Conservation (phyloP, 2,329 filamentous ascomycete genomes). For the Stagonosporopsis chrysanthemi region DNA sequence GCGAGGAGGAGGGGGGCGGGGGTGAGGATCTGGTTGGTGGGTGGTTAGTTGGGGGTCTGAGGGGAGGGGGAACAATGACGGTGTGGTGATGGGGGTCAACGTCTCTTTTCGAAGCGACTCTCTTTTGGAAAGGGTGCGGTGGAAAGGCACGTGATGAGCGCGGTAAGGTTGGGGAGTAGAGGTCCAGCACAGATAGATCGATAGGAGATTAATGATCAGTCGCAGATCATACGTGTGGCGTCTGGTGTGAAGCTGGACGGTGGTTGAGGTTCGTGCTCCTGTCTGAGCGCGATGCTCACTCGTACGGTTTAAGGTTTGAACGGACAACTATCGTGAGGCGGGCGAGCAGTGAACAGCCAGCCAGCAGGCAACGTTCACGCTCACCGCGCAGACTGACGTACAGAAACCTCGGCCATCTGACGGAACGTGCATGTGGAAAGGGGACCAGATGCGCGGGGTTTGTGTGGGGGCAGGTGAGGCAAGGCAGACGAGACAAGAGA, state of each 20-base stretch:
- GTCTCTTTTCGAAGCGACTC: no score
- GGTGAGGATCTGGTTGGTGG: constrained; percentile 67
- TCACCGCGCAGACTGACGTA: no score
- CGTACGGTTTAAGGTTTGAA: constrained; percentile 3
- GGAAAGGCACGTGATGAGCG: not conserved
- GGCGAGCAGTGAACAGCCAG: no score
- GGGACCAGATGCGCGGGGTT: not conserved
- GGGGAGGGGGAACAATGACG: no score
- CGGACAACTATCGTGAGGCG: not conserved
- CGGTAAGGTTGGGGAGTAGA: not conserved
- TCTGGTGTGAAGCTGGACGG: constrained; percentile 1
- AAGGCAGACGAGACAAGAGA: not conserved
- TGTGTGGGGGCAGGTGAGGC: not conserved
- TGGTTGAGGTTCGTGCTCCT: not conserved
- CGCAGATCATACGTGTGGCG: not conserved
- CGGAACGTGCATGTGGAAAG: constrained; percentile 1
- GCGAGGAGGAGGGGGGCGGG: constrained; percentile 76
- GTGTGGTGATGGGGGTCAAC: no score
- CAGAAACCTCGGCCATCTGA: not conserved
- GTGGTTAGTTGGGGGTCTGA: not conserved
- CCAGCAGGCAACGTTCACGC: no score
- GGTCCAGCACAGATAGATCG: not conserved
- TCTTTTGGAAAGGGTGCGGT: no score
- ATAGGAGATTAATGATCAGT: not conserved
- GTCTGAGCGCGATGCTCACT: not conserved